Conservation (phyloP, 441 rosid genomes). For the California macrophylla region DNA sequence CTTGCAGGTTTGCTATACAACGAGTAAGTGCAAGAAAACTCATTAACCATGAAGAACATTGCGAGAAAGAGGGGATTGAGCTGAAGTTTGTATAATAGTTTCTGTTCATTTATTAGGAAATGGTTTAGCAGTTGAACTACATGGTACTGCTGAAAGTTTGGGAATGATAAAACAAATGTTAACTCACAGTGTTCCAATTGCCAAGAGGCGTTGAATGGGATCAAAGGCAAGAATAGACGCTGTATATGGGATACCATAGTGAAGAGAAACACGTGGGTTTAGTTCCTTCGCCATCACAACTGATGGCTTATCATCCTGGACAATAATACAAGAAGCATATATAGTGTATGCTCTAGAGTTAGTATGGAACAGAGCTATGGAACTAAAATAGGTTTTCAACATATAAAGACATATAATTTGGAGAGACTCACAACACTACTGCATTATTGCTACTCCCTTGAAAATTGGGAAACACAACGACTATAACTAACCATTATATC, state of each 20-base stretch:
- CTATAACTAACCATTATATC: neutral
- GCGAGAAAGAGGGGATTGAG: neutral
- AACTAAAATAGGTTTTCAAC: neutral
- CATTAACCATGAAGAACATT: neutral
- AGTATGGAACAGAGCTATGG: neutral
- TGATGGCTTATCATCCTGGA: constrained; percentile 19
- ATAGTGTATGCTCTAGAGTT: neutral
- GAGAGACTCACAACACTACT: neutral
- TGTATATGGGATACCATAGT: constrained; percentile 57
- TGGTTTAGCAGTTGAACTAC: neutral
- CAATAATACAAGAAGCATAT: constrained; percentile 6
- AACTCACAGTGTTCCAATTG: constrained; percentile 60
- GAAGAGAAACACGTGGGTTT: constrained; percentile 37
- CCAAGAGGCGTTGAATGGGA: constrained; percentile 49
- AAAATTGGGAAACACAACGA: neutral
- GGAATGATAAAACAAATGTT: neutral
- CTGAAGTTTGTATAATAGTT: neutral
- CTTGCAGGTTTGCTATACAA: neutral
- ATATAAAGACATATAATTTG: neutral
- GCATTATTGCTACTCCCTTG: neutral
- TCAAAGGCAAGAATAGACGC: constrained; percentile 57
- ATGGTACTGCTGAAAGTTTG: neutral
- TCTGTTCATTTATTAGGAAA: neutral
- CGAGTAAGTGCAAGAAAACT: neutral
- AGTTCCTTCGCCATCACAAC: constrained; percentile 28